Conservation (phyloP, 345 rosid species). For the Cochlearia excelsa region DNA sequence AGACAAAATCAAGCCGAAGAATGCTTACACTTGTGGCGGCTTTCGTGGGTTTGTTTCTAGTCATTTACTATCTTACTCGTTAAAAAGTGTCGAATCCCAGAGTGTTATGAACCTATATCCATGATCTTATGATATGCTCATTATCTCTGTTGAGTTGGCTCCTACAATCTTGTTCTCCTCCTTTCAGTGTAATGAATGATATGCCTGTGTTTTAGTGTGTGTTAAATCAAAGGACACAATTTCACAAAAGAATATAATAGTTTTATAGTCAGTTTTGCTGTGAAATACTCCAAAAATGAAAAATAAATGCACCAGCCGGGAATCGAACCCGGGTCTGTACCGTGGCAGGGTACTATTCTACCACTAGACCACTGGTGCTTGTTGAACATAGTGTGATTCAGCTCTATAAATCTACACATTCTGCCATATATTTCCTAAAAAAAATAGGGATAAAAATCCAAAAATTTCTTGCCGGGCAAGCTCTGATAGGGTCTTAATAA, state of each 20-base stretch:
- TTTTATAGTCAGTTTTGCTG: no score
- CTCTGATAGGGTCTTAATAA: constrained; percentile 16
- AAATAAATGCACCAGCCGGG: constrained; percentile 54
- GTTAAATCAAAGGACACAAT: no score
- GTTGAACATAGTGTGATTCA: no score
- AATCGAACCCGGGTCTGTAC: constrained; percentile 76
- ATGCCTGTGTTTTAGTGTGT: no score
- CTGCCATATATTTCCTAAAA: no score
- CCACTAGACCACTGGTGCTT: constrained; percentile 47
- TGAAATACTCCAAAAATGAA: no score
- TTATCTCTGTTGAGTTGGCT: constrained; percentile 5
- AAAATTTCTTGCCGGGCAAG: constrained; percentile 27
- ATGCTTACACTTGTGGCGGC: constrained; percentile 85
- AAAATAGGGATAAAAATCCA: not conserved
- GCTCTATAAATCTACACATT: no score
- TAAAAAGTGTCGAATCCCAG: constrained; percentile 27
- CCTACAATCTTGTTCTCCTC: constrained; percentile 2
- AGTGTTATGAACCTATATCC: constrained; percentile 16
- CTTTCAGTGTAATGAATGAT: no score
- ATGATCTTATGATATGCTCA: constrained; percentile 17
- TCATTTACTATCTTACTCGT: constrained; percentile 81
- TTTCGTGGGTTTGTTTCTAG: constrained; percentile 72
- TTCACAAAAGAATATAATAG: no score
- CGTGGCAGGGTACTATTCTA: constrained; percentile 60
- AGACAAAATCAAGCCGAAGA: constrained; percentile 89